phyloP scores from a whole-genome alignment of 2,329 filamentous ascomycete species.

The Diaporthe capsici region DNA sequence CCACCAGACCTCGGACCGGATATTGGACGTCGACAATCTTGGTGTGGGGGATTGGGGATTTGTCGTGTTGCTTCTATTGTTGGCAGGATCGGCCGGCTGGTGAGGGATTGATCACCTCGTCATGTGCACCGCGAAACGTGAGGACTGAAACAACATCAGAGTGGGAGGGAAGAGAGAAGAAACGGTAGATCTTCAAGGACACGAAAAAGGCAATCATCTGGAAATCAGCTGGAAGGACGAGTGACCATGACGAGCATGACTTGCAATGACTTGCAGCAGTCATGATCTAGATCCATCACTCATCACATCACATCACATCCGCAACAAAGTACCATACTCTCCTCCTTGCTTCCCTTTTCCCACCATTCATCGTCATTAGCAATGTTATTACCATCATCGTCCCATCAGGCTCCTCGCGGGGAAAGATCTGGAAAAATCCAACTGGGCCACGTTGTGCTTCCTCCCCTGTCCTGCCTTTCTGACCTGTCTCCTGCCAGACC shows the following conservation, averaged over 20 bases:
- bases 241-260: not conserved
- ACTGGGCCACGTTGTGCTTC: slow-evolving; percentile 24
- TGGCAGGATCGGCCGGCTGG: not conserved
- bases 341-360: not conserved
- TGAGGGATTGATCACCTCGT: not conserved
- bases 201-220: slow-evolving; percentile 24
- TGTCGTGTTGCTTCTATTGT: slow-evolving; percentile 11
- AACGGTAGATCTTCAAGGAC: slow-evolving; percentile 7
- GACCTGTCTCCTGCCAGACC: not conserved
- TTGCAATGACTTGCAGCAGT: not conserved
- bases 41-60: not conserved
- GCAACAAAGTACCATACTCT: not conserved
- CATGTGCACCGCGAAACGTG: slow-evolving; percentile 8
- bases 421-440: not conserved
- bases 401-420: not conserved
- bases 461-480: not conserved
- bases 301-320: slow-evolving; percentile 14
- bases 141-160: not conserved
- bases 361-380: not conserved
- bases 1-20: not conserved
- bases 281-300: slow-evolving; percentile 13
- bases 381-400: not conserved
- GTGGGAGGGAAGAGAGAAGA: not conserved
- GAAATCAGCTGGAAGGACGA: slow-evolving; percentile 12
- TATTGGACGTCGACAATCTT: slow-evolving; percentile 1